Conservation (phyloP, 1,284 basidiomycete genomes). For the Heterobasidion irregulare region DNA sequence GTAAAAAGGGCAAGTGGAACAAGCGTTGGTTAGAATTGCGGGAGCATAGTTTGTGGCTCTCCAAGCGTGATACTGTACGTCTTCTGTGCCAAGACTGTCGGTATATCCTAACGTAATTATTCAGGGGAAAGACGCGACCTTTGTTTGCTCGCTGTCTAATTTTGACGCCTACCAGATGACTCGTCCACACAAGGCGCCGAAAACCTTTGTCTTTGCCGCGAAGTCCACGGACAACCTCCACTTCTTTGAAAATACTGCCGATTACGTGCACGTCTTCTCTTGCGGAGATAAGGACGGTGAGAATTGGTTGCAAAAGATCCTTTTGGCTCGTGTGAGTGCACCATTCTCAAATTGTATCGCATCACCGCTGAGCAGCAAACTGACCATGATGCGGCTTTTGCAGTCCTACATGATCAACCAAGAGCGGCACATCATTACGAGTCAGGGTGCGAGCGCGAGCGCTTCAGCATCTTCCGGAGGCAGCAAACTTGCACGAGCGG, state of each 20-base stretch:
- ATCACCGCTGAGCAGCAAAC: background rate
- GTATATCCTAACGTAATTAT: slow-evolving; percentile 2
- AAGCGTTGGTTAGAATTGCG: slow-evolving; percentile 82
- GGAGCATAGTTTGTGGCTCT: slow-evolving; percentile 77
- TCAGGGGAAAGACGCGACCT: slow-evolving; percentile 75
- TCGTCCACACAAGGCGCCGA: slow-evolving; percentile 65
- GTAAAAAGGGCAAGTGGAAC: slow-evolving; percentile 86
- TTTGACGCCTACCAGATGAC: slow-evolving; percentile 81
- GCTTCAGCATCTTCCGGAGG: slow-evolving; percentile 22
- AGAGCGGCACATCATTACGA: slow-evolving; percentile 62
- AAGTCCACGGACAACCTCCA: slow-evolving; percentile 83
- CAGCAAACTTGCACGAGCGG: slow-evolving; percentile 31
- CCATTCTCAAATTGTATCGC: background rate
- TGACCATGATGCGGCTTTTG: slow-evolving; percentile 7
- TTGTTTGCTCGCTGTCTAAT: slow-evolving; percentile 74
- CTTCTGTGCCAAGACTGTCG: slow-evolving; percentile 2
- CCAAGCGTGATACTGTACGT: slow-evolving; percentile 78
- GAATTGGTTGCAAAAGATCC: slow-evolving; percentile 63
- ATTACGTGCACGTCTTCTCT: slow-evolving; percentile 80
- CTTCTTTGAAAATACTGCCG: slow-evolving; percentile 76
- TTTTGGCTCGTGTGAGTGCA: slow-evolving; percentile 64
- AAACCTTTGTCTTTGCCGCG: slow-evolving; percentile 73
- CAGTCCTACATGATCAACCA: slow-evolving; percentile 77
- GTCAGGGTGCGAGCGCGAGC: slow-evolving; percentile 15
- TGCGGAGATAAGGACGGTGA: slow-evolving; percentile 65